These are phyloP conservation scores for Dacryopinax primogenitus DNA, from an alignment of 768 basidiomycete genomes.

Conservation along the genomic window DNA sequence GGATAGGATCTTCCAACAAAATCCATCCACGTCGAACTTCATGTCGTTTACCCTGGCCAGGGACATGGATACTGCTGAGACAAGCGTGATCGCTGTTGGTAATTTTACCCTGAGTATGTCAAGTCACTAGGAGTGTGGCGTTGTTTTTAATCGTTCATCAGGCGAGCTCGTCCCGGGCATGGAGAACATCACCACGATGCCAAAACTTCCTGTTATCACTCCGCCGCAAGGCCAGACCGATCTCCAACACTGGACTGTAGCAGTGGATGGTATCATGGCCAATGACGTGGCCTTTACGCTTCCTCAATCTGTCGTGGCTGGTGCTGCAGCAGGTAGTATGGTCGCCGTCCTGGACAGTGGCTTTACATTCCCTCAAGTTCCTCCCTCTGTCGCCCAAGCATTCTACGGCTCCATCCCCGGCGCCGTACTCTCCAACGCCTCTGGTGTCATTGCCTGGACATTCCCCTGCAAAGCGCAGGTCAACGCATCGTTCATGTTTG, in stretches of 20 bases:
- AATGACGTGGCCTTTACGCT: slow-evolving; percentile 17
- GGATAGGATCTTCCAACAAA: slow-evolving; percentile 51
- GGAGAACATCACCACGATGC: slow-evolving; percentile 47
- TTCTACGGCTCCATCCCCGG: slow-evolving; percentile 69
- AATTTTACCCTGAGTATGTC: slow-evolving; percentile 13
- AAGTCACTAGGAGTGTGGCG: neutral
- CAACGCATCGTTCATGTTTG: slow-evolving; percentile 59
- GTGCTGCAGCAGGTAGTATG: slow-evolving; percentile 47
- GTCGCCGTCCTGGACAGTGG: slow-evolving; percentile 44
- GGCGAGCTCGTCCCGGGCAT: slow-evolving; percentile 50
- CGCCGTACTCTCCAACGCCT: slow-evolving; percentile 45
- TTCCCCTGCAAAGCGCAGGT: slow-evolving; percentile 62
- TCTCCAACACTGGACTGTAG: slow-evolving; percentile 64
- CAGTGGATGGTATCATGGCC: slow-evolving; percentile 45
- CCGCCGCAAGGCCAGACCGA: slow-evolving; percentile 34
- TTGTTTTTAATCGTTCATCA: slow-evolving; percentile 21
- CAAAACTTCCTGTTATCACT: slow-evolving; percentile 42
- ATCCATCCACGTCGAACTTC: slow-evolving; percentile 45
- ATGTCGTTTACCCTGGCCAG: slow-evolving; percentile 58
- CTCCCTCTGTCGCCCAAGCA: slow-evolving; percentile 59
- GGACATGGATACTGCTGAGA: slow-evolving; percentile 34
- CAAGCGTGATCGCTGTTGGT: slow-evolving; percentile 51
- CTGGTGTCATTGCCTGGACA: slow-evolving; percentile 42
- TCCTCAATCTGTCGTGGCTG: slow-evolving; percentile 46
- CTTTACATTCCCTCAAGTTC: slow-evolving; percentile 51